Conservation (phyloP, 768 basidiomycete genomes). For the Boletellus emodensis region DNA sequence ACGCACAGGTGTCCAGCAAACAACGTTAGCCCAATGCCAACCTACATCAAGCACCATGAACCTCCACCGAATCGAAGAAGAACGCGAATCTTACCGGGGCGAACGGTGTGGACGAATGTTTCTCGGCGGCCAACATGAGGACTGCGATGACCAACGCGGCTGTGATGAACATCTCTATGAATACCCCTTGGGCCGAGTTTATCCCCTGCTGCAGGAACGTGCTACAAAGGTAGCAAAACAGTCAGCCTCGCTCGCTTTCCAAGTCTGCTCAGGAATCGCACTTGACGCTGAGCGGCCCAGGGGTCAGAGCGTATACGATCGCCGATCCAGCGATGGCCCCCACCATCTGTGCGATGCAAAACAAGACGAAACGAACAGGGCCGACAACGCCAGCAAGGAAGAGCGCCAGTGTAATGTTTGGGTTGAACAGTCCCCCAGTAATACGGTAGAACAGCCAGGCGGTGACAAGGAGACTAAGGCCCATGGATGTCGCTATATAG, state of each 20-base stretch:
- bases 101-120: conserved; percentile 61
- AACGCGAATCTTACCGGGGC: conserved; percentile 47
- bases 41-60: conserved; percentile 27
- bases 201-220: conserved; percentile 44
- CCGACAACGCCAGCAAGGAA: conserved; percentile 52
- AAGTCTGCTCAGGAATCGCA: conserved; percentile 24
- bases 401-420: conserved; percentile 56
- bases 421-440: conserved; percentile 66
- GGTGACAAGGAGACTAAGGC: conserved; percentile 56
- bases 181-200: conserved; percentile 55
- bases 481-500: conserved; percentile 59
- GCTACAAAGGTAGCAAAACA: conserved; percentile 30
- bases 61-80: background rate
- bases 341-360: conserved; percentile 55
- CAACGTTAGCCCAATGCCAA: conserved; percentile 63
- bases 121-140: conserved; percentile 73
- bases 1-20: conserved; percentile 60
- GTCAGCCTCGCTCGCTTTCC: background rate
- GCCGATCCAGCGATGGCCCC: conserved; percentile 60
- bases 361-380: conserved; percentile 55
- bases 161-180: conserved; percentile 72
- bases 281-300: conserved; percentile 54
- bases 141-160: conserved; percentile 55
- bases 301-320: conserved; percentile 51
- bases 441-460: conserved; percentile 67